Evolutionary conservation across 106 monocot genomes (phyloP), one percentile per base, ranked within the genome.

Genomic region (Phalaenopsis aphrodite): DNA sequence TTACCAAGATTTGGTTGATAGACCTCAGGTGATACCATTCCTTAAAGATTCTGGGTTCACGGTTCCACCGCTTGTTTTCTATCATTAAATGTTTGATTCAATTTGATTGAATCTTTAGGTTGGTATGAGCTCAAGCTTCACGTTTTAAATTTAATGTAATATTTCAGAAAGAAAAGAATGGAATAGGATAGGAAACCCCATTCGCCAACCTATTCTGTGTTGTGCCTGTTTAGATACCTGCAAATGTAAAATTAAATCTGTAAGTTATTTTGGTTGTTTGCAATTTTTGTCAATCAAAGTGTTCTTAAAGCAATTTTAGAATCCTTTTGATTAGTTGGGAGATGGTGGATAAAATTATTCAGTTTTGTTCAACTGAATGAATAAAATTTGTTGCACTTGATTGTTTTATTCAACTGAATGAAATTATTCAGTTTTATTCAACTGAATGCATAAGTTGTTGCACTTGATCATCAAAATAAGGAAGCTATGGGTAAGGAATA

Each of bases 1-100:
- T 47, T 96, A 96, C 64, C 4, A 82, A 19, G 92, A 95, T 80
- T 61, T 95, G 47, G 79, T 61, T 3, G 65, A 87, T 81, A 75
- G 87, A 23, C 90, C 95, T 11, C 48, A 90, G 87, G 84, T 77
- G 8, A 79, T 95, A 42, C 92, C 95, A 1, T 90, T 95, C 78
- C 86, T 92, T 16, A 78, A 66, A 2, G 88, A 86, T 41, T 85
- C 86, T 43, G 88, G 95, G 21, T 84, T 92, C 45, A 85, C 79
- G 47, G 81, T 92, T 75, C 92, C 95, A 17, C 88, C 83, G 1
- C 79, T 95, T 19, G 85, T 90, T 21, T 81, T 95, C 64, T 86
- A 87, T 47, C 64, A 79, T 2, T 88, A 83, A 21, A 84, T 24
- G 16, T 65, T 76, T 77, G 49, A 14, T 57, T 46, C 57, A 14